Base-by-base conservation (phyloP, 108 stramenopile species). In the Mediolabrus comicus region DNA sequence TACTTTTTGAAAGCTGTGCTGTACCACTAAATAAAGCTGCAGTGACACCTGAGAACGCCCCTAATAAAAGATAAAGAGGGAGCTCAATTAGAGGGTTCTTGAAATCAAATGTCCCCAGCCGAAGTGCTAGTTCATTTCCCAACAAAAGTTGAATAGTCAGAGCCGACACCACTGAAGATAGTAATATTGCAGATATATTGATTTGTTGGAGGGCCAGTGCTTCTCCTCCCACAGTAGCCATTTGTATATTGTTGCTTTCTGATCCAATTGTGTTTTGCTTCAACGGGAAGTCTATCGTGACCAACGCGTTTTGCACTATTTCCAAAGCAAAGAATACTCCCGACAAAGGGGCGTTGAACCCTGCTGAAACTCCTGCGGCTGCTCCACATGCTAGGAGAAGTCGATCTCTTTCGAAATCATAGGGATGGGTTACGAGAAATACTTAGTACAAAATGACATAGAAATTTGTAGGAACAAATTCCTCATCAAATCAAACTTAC, bases 271-370 rank as follows among this genome's bases (percentile, higher is more conserved):
- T 49, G 46, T 12, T 49, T 32, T 54, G 66, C 28, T 39, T 34
- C 6, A 59, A 19, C 10, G 65, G 74, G 28, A 84, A 38, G 59
- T 60, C 79, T n/a, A 73, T 65, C 27, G 79, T 53, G 28, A 64
- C 73, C 35, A 89, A 79, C 19, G 86, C 72, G 25, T 62, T 64
- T 62, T 92, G 92, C 16, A 92, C 75, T 33, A 92, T 81, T 69
- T 97, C 97, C 69, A 97, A 68, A 3, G 95, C 91, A 79, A 96
- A 97, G 67, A 97, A 97, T 8, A 95, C 92, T 19, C 97, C 97
- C 19, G 94, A 87, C 49, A 97, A 67, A 11, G 97, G 97, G 36
- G 97, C 97, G 76, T 95, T 95, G 75, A 96, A 97, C 26, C 97
- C 97, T 26, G 93, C 92, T 24, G 92, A 81, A 0, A 97, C 97